Evolutionary conservation across 2,329 filamentous ascomycete genomes (phyloP), one percentile per base, ranked within the genome.

Genomic region (Hymenoscyphus fraxineus): DNA sequence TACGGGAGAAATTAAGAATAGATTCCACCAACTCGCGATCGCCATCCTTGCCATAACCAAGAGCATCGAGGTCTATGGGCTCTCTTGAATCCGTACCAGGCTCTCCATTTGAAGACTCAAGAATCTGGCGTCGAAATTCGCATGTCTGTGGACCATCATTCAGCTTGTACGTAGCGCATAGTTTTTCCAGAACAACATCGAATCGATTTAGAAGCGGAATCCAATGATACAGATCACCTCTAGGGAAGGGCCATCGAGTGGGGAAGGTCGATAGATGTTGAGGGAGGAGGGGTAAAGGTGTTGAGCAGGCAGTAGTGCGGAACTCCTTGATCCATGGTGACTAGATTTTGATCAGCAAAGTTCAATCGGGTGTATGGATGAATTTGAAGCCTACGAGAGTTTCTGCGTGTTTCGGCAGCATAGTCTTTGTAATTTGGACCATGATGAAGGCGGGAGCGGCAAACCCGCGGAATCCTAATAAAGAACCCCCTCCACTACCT

Each of bases 171-270:
- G 87, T 88, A 64, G 85, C 83, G 77, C 88, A 92, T 76, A 96
- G 93, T 47, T 86, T 82, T 72, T 96, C 92, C 51, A 99, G 81
- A 68, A 98, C 88, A 73, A 85, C 86, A 78, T 99, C 95, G 77
- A 99, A 98, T 64, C 93, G 89, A 77, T 99, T 96, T 66, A 99
- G 80, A 31, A 97, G 84, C 35, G 91, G 89, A 70, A 99, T 97
- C 96, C 96, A 99, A 81, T 99, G 94, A 76, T 98, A 98, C 38
- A 98, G 82, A 76, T 99, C 95, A 66, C 95, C 96, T 76, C 94
- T 87, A 47, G 94, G 94, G 74, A 98, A 96, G 1, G 93, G 93
- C 95, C 95, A 99, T 83, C 89, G 83, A 69, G 88, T 88, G 65
- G 94, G 93, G 76, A 98, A 98, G 63, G 84, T 85, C 72, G 84